These are phyloP conservation scores for Oryza nivara DNA, from an alignment of 176 grass and related monocot species.

Conservation along the genomic window DNA sequence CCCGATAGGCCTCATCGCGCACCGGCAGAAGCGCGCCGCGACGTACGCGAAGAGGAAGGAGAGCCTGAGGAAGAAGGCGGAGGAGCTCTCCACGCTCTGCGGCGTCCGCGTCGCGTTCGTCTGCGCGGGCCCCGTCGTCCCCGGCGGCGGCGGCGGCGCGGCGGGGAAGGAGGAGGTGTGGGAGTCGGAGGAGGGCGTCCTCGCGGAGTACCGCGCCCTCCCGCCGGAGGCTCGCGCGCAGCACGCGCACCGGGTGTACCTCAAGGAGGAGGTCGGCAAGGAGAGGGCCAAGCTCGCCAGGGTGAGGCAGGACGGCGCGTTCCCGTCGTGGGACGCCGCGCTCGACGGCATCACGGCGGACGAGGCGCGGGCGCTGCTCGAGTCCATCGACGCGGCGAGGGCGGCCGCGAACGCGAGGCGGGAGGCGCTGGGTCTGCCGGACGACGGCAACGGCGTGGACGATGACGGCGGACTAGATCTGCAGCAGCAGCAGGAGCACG, in stretches of 20 bases:
- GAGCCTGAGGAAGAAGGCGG: conserved; percentile 28
- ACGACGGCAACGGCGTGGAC: too few relatives aligned
- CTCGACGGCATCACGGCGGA: conserved; percentile 7
- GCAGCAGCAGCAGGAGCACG: background rate
- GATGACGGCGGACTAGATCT: background rate
- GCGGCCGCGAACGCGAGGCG: background rate
- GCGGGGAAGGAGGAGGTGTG: background rate
- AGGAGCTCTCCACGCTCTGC: conserved; percentile 33
- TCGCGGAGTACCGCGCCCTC: conserved; percentile 34
- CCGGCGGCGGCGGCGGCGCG: too few relatives aligned
- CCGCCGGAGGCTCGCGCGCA: conserved; percentile 11
- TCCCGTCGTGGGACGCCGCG: conserved; percentile 29
- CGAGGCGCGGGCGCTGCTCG: conserved; percentile 5
- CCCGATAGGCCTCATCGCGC: background rate
- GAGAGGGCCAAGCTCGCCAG: conserved; percentile 41
- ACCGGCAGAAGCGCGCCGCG: background rate
- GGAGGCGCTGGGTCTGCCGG: background rate
- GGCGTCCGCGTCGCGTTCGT: conserved; percentile 41
- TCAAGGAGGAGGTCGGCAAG: conserved; percentile 24
- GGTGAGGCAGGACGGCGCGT: background rate
- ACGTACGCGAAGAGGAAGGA: conserved; percentile 13
- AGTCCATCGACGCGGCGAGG: conserved; percentile 1
- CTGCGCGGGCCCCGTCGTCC: background rate
- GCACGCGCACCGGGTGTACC: conserved; percentile 35
- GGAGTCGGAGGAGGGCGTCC: conserved; percentile 38